Conservation (phyloP, 768 basidiomycete genomes). For the Tephrocybe sp. region DNA sequence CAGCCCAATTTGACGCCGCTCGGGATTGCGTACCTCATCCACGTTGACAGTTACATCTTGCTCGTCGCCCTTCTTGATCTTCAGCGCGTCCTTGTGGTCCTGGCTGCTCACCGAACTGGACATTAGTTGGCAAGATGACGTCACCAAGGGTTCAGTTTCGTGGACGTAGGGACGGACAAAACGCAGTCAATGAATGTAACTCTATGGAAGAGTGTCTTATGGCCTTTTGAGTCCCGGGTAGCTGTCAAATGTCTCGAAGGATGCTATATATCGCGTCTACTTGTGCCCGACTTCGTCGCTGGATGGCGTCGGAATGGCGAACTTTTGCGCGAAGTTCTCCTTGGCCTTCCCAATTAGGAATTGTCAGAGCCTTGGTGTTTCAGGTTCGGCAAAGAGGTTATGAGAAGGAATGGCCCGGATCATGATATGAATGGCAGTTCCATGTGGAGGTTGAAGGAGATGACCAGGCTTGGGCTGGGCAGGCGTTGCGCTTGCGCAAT, state of each 20-base stretch:
- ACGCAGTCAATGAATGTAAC: background rate
- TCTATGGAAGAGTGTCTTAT: background rate
- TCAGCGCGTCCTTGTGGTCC: background rate
- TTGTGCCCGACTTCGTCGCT: background rate
- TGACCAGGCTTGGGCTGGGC: background rate
- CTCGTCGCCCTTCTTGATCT: background rate
- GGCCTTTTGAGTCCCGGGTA: background rate
- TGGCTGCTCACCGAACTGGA: background rate
- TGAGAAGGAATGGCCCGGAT: conserved; percentile 1
- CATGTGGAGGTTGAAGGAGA: no score
- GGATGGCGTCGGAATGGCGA: conserved; percentile 9
- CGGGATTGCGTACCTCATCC: conserved; percentile 1
- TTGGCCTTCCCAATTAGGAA: conserved; percentile 1
- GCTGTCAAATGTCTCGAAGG: background rate
- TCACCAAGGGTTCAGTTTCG: background rate
- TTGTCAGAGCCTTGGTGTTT: background rate
- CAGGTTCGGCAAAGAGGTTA: background rate
- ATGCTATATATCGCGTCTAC: background rate
- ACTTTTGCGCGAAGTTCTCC: conserved; percentile 1
- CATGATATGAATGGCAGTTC: no score
- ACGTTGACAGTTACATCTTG: background rate
- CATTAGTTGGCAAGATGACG: background rate
- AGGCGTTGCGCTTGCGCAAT: no score
- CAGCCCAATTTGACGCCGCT: conserved; percentile 25
- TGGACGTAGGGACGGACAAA: background rate